These are phyloP conservation scores for Schizopora paradoxa DNA, from an alignment of 1,284 basidiomycete species.

Conservation along the genomic window DNA sequence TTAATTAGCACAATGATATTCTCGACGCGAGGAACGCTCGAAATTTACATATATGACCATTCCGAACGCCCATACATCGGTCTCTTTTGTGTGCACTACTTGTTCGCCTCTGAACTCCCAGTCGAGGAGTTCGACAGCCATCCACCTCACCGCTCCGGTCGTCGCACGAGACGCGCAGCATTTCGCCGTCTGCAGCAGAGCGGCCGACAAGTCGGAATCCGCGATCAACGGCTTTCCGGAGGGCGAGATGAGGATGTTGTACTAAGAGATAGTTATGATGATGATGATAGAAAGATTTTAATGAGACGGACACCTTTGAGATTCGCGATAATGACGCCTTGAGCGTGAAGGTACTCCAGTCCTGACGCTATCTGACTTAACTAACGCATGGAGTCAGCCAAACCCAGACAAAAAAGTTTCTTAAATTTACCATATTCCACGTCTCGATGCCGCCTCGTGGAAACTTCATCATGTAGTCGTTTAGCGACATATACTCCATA, in stretches of 20 bases:
- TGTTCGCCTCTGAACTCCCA: no score
- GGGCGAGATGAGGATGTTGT: conserved; percentile 9
- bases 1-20: background rate
- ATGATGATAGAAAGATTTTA: background rate
- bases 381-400: no score
- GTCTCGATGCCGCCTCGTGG: no score
- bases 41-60: no score
- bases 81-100: no score
- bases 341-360: conserved; percentile 5
- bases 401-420: no score
- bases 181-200: background rate
- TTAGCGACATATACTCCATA: no score
- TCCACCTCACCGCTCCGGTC: no score
- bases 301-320: conserved; percentile 9
- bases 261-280: background rate
- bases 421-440: no score
- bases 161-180: background rate
- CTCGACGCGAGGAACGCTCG: background rate
- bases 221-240: conserved; percentile 4
- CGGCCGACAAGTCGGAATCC: conserved; percentile 1
- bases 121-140: no score
- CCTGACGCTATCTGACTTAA: conserved; percentile 4
- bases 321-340: conserved; percentile 6
- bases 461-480: no score
- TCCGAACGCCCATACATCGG: no score